Evolutionary conservation across 2,329 filamentous ascomycete genomes (phyloP), one percentile per base, ranked within the genome.

Genomic region (Calycina marina): DNA sequence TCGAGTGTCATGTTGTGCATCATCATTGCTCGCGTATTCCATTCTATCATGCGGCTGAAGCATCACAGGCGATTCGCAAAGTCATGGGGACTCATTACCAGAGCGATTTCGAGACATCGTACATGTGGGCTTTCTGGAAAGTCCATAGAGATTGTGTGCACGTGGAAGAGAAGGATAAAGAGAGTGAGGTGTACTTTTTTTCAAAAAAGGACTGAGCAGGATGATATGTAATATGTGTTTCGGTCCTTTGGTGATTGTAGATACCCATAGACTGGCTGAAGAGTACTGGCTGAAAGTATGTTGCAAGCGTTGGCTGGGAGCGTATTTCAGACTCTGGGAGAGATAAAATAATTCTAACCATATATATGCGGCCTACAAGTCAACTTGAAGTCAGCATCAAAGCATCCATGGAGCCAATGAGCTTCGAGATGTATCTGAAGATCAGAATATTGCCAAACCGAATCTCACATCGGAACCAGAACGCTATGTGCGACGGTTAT

Each of bases 1-100:
- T 73, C 28, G 69, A 71, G 39, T 65, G 64, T 34, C 71, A 76
- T 44, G 70, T 76, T 2, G 56, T 73, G 6, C 70, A 76, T 52
- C 72, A 77, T 43, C 55, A 69, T 10, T 67, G 71, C 52, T 62
- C 68, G 54, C 62, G 55, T 42, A 71, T 72, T 24, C 68, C 69
- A 4, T 70, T 71, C 49, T 74, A 74, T 55, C 56, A 69, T 41
- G 67, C 67, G 13, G 58, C 63, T 33, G 61, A 69, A 47, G 68
- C 68, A 6, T 67, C 66, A 12, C 55, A 62, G 36, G 65, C 67
- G 10, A 65, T 73, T 42, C 58, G 57, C 44, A 61, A 61, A 4
- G 52, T 72, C 11, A 59, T 73, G 9, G 68, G 68, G 2, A 56
- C 59, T 12, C 54, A 63, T 32, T 74, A 74, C 52, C 55, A 58